phyloP scores from a whole-genome alignment of 2,329 filamentous ascomycete genomes.

The Nectriaceae sp. region DNA sequence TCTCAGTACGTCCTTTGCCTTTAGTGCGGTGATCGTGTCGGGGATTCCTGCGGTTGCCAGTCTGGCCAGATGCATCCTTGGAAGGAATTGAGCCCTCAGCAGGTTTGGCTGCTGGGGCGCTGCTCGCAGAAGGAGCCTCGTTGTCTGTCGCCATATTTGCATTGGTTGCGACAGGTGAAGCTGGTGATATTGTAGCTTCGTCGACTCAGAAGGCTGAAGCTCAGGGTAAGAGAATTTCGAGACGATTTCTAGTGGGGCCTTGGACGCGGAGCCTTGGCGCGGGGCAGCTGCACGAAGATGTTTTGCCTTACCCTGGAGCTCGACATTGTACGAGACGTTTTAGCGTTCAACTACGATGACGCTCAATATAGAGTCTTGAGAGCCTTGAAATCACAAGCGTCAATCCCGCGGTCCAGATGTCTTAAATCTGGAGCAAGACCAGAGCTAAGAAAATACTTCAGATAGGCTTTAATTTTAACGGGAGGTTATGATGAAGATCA shows the following conservation, averaged over 20 bases:
- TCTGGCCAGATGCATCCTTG: slow-evolving; percentile 19
- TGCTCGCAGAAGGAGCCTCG: slow-evolving; percentile 30
- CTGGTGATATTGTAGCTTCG: slow-evolving; percentile 9
- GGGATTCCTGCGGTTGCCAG: slow-evolving; percentile 29
- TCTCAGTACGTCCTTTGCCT: slow-evolving; percentile 31
- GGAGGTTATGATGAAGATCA: too few species aligned
- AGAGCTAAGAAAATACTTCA: too few species aligned
- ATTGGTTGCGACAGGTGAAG: slow-evolving; percentile 20
- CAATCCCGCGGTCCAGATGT: too few species aligned
- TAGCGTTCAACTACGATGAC: too few species aligned
- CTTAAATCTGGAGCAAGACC: too few species aligned
- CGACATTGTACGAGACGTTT: too few species aligned
- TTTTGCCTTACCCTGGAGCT: slow-evolving; percentile 3
- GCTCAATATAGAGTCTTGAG: too few species aligned
- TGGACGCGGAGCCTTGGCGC: slow-evolving; percentile 4
- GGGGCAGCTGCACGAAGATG: slow-evolving; percentile 2
- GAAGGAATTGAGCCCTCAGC: slow-evolving; percentile 16
- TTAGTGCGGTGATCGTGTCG: slow-evolving; percentile 31
- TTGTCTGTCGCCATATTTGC: slow-evolving; percentile 35
- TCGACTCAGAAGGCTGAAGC: background rate
- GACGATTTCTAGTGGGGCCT: slow-evolving; percentile 12
- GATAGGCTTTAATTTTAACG: too few species aligned
- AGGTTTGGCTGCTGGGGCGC: slow-evolving; percentile 18
- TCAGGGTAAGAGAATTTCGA: slow-evolving; percentile 18
- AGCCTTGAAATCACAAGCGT: too few species aligned